Evolutionary conservation across 2,329 filamentous ascomycete genomes (phyloP).

Genomic region (Coniochaeta sp.): DNA sequence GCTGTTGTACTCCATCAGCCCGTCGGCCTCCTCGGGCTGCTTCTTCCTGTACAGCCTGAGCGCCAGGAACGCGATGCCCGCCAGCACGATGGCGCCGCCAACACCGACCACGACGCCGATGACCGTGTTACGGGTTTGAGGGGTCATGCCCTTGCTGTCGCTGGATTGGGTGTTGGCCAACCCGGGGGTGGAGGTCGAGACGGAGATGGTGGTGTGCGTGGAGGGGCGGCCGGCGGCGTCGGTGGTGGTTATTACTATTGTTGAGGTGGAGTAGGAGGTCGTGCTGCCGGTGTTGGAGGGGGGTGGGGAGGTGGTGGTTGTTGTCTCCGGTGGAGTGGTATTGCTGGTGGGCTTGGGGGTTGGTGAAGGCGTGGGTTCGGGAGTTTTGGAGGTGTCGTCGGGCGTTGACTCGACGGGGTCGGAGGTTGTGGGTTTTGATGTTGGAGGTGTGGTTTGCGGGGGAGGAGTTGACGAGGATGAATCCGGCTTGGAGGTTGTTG

Average conservation of each 20-base stretch:
- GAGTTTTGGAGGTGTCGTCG: slow-evolving; percentile 18
- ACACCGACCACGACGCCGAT: slow-evolving; percentile 85
- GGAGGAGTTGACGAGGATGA: neutral
- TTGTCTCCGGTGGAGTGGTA: slow-evolving; percentile 9
- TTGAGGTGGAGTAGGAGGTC: too few species aligned
- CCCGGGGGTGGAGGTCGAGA: slow-evolving; percentile 50
- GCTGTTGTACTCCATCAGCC: slow-evolving; percentile 61
- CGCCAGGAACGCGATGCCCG: slow-evolving; percentile 64
- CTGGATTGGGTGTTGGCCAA: slow-evolving; percentile 36
- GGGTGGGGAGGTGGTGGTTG: slow-evolving; percentile 10
- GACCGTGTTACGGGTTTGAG: slow-evolving; percentile 68
- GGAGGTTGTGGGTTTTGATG: slow-evolving; percentile 4
- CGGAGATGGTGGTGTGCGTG: too few species aligned
- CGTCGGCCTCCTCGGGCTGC: slow-evolving; percentile 63
- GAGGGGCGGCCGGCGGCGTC: too few species aligned
- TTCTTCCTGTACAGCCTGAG: slow-evolving; percentile 83
- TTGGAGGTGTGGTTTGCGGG: too few species aligned
- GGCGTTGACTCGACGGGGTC: neutral
- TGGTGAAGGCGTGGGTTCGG: slow-evolving; percentile 7
- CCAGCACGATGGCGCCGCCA: slow-evolving; percentile 69
- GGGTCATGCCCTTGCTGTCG: slow-evolving; percentile 54
- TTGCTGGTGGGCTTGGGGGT: slow-evolving; percentile 8
- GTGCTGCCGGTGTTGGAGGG: too few species aligned
- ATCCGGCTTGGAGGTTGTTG: neutral
- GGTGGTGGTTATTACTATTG: slow-evolving; percentile 28